Evolutionary conservation across 495 filamentous ascomycete genomes (phyloP).

Genomic region (Penicillium dipodomyicola): DNA sequence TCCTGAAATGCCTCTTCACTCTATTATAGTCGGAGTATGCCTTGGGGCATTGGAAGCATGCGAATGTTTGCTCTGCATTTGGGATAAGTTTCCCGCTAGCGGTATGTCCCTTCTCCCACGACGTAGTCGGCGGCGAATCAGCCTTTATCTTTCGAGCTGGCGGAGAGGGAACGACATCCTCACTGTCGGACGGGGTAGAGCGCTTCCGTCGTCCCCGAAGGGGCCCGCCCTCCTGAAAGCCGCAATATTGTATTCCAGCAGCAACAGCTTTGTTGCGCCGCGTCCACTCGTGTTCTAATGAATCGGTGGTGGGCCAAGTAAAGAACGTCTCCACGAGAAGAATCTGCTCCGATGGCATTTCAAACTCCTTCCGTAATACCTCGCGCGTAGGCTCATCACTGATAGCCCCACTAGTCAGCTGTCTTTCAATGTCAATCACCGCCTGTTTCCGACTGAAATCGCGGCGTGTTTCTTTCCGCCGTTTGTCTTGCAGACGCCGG

Average conservation of each 20-base stretch:
- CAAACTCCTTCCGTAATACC: conserved; percentile 20
- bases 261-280: conserved; percentile 23
- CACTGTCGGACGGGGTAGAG: conserved; percentile 16
- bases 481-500: conserved; percentile 17
- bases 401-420: conserved; percentile 22
- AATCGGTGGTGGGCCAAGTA: conserved; percentile 29
- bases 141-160: conserved; percentile 19
- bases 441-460: conserved; percentile 22
- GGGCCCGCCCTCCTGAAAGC: conserved; percentile 25
- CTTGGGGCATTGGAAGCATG: conserved; percentile 24
- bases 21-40: conserved; percentile 18
- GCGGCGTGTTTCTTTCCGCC: conserved; percentile 18
- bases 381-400: conserved; percentile 19
- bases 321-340: conserved; percentile 27
- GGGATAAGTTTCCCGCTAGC: conserved; percentile 11
- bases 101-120: conserved; percentile 11
- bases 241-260: conserved; percentile 23
- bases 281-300: conserved; percentile 25
- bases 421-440: conserved; percentile 27
- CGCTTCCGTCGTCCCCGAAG: conserved; percentile 27
- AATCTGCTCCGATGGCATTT: conserved; percentile 23
- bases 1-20: conserved; percentile 19
- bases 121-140: conserved; percentile 12
- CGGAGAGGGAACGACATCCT: conserved; percentile 12
- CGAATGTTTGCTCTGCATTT: conserved; percentile 12